These are phyloP conservation scores for Volvox reticuliferus DNA, from an alignment of 139 green algal species.

Conservation along the genomic window DNA sequence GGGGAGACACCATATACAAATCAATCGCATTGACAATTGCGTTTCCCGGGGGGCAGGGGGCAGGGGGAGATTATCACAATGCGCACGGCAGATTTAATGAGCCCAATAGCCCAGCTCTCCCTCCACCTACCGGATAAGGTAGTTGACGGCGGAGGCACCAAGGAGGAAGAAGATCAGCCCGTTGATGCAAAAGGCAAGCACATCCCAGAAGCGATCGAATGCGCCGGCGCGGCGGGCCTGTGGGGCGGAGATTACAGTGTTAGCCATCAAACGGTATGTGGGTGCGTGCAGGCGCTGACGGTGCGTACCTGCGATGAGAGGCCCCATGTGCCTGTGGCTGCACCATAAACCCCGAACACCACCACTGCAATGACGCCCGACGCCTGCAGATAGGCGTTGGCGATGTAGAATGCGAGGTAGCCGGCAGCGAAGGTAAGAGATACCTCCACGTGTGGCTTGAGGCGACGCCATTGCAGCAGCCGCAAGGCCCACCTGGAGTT, in stretches of 20 bases:
- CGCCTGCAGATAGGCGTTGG: conserved; percentile 69
- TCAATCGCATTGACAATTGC: no score
- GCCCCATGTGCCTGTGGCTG: conserved; percentile 77
- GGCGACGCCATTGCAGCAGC: conserved; percentile 62
- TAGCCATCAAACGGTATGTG: neutral
- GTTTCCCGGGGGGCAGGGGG: no score
- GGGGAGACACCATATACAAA: no score
- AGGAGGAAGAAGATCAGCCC: conserved; percentile 92
- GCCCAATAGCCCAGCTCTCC: neutral
- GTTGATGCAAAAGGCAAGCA: conserved; percentile 61
- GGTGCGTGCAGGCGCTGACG: no score
- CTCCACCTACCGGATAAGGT: conserved; percentile 71
- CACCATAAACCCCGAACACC: conserved; percentile 88
- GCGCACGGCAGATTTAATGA: neutral
- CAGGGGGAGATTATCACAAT: no score
- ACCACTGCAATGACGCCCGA: conserved; percentile 91
- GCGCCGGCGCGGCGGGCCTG: conserved; percentile 12
- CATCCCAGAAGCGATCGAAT: conserved; percentile 61
- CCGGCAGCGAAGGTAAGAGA: conserved; percentile 75
- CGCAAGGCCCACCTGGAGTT: conserved; percentile 52
- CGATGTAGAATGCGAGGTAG: conserved; percentile 88
- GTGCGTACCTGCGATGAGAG: conserved; percentile 64
- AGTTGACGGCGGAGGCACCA: conserved; percentile 84
- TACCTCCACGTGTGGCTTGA: conserved; percentile 72
- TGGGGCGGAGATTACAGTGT: neutral